Conservation (phyloP, 1,139 yeast genomes). For the Pichia sp. region DNA sequence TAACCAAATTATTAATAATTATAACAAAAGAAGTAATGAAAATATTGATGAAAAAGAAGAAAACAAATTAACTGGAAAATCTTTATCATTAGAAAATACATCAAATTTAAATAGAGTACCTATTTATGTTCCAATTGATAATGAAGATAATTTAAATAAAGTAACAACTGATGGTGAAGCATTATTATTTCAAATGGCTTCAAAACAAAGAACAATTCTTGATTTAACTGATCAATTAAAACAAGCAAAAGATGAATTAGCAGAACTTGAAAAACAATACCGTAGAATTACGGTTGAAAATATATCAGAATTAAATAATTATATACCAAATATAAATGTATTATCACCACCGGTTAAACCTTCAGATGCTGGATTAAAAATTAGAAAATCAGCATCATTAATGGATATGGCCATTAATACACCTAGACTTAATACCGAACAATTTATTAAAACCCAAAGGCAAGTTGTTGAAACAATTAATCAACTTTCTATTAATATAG, state of each 20-base stretch:
- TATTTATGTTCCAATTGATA: conserved; percentile 15
- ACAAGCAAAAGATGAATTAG: conserved; percentile 33
- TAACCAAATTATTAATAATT: neutral
- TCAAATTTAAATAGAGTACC: conserved; percentile 8
- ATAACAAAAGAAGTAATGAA: neutral
- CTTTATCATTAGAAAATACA: no score
- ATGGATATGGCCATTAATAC: conserved; percentile 10
- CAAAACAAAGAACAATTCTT: conserved; percentile 38
- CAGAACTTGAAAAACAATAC: conserved; percentile 31
- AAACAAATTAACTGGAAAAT: neutral
- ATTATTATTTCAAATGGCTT: conserved; percentile 34
- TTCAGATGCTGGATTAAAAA: conserved; percentile 2
- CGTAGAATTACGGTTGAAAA: conserved; percentile 2
- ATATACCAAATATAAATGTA: neutral
- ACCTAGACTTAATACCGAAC: conserved; percentile 8
- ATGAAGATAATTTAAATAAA: neutral
- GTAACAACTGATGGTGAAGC: conserved; percentile 5
- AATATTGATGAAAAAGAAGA: neutral
- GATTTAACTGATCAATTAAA: conserved; percentile 35
- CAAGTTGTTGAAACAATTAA: conserved; percentile 19
- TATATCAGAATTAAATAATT: neutral
- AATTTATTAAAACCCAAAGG: conserved; percentile 13
- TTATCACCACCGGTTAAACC: neutral
- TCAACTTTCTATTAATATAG: conserved; percentile 20
- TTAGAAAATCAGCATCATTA: conserved; percentile 16